phyloP scores from a whole-genome alignment of 2,329 filamentous ascomycete genomes.

The Sarocladiaceae sp. region DNA sequence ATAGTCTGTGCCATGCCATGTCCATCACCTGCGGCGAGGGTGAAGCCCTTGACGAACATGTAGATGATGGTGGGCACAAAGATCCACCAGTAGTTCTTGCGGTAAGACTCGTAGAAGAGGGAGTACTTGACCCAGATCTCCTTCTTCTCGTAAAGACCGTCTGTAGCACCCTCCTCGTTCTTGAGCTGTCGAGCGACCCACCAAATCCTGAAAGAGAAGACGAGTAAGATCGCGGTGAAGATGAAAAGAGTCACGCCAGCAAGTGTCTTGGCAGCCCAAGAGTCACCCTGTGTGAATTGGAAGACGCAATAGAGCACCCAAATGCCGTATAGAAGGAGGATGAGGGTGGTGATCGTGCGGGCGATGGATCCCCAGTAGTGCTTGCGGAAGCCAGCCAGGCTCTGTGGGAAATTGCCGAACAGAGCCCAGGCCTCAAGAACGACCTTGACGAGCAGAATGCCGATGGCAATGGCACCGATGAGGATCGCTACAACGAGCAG shows the following conservation, averaged over 20 bases:
- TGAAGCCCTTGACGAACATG: constrained; percentile 80
- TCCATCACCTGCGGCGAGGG: constrained; percentile 79
- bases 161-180: constrained; percentile 64
- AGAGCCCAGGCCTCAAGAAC: constrained; percentile 86
- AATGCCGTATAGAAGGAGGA: constrained; percentile 85
- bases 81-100: constrained; percentile 93
- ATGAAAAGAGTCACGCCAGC: constrained; percentile 73
- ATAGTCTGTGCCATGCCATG: constrained; percentile 77
- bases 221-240: constrained; percentile 75
- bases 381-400: constrained; percentile 78
- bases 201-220: constrained; percentile 82
- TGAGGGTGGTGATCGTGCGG: constrained; percentile 81
- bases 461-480: constrained; percentile 74
- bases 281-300: constrained; percentile 90
- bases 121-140: constrained; percentile 92
- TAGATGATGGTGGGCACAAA: constrained; percentile 88
- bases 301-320: constrained; percentile 97
- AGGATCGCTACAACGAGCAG: constrained; percentile 83
- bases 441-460: constrained; percentile 84
- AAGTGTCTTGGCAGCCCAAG: constrained; percentile 82
- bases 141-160: constrained; percentile 79
- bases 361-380: constrained; percentile 94
- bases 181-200: constrained; percentile 67
- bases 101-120: constrained; percentile 94
- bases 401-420: constrained; percentile 78